Percentiles rank a stretch among this genome's conserved stretches.
These are phyloP conservation scores for Cyclotella baltica DNA, from an alignment of 108 stramenopile species.

Conservation along the genomic window DNA sequence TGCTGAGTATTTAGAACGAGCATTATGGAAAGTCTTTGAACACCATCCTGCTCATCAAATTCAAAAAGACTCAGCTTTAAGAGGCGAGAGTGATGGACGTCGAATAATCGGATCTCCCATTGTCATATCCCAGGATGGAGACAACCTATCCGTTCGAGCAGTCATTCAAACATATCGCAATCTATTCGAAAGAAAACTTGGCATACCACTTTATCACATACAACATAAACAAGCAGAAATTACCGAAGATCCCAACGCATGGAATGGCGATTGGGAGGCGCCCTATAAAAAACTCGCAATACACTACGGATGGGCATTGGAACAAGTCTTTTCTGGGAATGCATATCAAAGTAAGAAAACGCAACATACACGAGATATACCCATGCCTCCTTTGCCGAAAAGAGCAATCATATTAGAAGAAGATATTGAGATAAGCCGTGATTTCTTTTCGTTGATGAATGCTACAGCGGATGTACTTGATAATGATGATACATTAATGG, in stretches of 20 bases:
- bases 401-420: conserved; percentile 92
- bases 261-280: conserved; percentile 33
- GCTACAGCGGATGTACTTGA: conserved; percentile 86
- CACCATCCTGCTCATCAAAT: conserved; percentile 58
- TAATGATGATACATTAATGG: conserved; percentile 71
- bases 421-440: conserved; percentile 88
- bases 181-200: conserved; percentile 54
- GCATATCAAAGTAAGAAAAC: conserved; percentile 15
- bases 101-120: conserved; percentile 73
- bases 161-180: conserved; percentile 58
- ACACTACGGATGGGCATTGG: conserved; percentile 90
- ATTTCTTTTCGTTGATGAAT: conserved; percentile 92
- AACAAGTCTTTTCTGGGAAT: conserved; percentile 66
- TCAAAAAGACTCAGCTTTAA: conserved; percentile 14
- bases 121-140: conserved; percentile 88
- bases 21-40: conserved; percentile 66
- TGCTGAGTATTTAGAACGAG: conserved; percentile 73
- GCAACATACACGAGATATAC: conserved; percentile 31
- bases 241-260: conserved; percentile 5
- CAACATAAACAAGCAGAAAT: conserved; percentile 34
- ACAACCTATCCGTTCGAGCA: conserved; percentile 44
- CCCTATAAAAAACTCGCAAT: conserved; percentile 73
- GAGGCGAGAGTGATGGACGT: conserved; percentile 11
- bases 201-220: conserved; percentile 69
- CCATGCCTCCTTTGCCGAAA: conserved; percentile 31